phyloP scores from a whole-genome alignment of 768 basidiomycete species.

The Lanmaoa pseudosensibilis region DNA sequence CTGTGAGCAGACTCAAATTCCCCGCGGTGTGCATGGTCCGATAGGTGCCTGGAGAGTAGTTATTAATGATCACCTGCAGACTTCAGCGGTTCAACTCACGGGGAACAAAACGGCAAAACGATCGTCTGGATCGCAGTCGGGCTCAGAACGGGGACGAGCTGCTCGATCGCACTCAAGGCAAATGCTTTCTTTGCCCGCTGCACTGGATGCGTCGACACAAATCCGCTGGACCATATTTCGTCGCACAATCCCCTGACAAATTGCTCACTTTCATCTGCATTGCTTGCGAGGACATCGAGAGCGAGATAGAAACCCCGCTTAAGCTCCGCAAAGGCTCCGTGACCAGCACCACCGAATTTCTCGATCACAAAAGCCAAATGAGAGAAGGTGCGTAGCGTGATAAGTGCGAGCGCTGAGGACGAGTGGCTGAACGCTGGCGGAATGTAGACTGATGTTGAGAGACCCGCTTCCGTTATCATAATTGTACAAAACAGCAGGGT shows the following conservation, averaged over 20 bases:
- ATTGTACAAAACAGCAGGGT: slow-evolving; percentile 72
- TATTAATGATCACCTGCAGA: background rate
- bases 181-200: slow-evolving; percentile 52
- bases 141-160: slow-evolving; percentile 63
- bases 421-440: slow-evolving; percentile 39
- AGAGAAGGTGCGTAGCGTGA: slow-evolving; percentile 56
- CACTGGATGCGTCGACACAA: slow-evolving; percentile 24
- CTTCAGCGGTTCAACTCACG: slow-evolving; percentile 46
- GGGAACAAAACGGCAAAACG: slow-evolving; percentile 62
- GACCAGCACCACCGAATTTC: slow-evolving; percentile 67
- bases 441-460: slow-evolving; percentile 55
- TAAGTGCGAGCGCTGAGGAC: slow-evolving; percentile 52
- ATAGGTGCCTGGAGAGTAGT: slow-evolving; percentile 51
- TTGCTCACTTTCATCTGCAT: slow-evolving; percentile 37
- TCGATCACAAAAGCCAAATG: slow-evolving; percentile 76
- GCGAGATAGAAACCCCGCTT: slow-evolving; percentile 76
- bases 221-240: slow-evolving; percentile 27
- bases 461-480: slow-evolving; percentile 64
- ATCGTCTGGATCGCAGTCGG: slow-evolving; percentile 51
- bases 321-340: slow-evolving; percentile 65
- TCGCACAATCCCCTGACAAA: slow-evolving; percentile 40
- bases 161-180: slow-evolving; percentile 73
- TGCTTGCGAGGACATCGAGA: slow-evolving; percentile 64
- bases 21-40: slow-evolving; percentile 58
- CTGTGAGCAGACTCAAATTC: slow-evolving; percentile 89